These are phyloP conservation scores for Dalechampia spathulata DNA, from an alignment of 441 rosid species.

Conservation along the genomic window DNA sequence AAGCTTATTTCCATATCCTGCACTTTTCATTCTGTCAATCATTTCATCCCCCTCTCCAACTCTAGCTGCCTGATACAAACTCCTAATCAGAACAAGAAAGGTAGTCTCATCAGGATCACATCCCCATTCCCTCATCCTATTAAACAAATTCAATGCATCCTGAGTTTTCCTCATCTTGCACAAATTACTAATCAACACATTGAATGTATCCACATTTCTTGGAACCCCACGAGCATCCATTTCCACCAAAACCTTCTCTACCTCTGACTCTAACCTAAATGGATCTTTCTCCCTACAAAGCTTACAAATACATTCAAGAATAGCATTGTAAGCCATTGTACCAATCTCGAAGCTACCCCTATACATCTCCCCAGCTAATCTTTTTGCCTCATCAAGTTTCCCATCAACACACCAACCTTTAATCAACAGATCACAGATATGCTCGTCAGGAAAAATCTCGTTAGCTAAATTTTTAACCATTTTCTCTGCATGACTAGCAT, in stretches of 20 bases:
- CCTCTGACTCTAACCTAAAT: slow-evolving; percentile 52
- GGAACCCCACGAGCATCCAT: slow-evolving; percentile 89
- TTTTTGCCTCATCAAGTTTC: slow-evolving; percentile 73
- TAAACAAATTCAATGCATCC: slow-evolving; percentile 69
- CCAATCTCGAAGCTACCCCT: slow-evolving; percentile 96
- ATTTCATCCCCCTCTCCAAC: slow-evolving; percentile 87
- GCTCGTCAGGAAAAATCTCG: slow-evolving; percentile 88
- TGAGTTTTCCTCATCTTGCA: slow-evolving; percentile 80
- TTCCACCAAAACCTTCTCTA: slow-evolving; percentile 68
- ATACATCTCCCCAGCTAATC: slow-evolving; percentile 86
- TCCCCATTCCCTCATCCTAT: slow-evolving; percentile 83
- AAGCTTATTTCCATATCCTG: slow-evolving; percentile 44
- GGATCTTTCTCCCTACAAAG: slow-evolving; percentile 85
- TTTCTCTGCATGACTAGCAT: slow-evolving; percentile 74
- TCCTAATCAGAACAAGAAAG: slow-evolving; percentile 54
- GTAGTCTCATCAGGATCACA: slow-evolving; percentile 63
- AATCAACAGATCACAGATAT: slow-evolving; percentile 68
- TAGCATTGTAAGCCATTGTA: slow-evolving; percentile 49
- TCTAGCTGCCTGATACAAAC: slow-evolving; percentile 86
- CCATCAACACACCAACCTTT: slow-evolving; percentile 88
- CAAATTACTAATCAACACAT: slow-evolving; percentile 59
- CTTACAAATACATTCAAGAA: slow-evolving; percentile 82
- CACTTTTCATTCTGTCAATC: slow-evolving; percentile 86
- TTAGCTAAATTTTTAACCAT: slow-evolving; percentile 69
- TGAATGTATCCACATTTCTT: slow-evolving; percentile 72